Conservation (phyloP, 225 moss, liverwort and hornwort species). For the Lunularia cruciata region DNA sequence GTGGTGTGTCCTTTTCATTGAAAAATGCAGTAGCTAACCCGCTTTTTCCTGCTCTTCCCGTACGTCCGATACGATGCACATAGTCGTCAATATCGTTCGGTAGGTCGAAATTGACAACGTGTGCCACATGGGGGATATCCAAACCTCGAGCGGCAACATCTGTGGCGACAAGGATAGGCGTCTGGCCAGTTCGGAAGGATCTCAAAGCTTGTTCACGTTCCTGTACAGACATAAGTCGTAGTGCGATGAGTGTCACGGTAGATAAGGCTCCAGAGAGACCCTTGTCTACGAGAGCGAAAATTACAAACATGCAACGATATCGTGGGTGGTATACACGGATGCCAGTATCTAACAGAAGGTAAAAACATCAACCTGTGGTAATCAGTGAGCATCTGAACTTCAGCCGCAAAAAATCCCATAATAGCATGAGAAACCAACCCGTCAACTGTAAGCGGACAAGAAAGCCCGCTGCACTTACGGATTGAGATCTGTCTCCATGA, state of each 20-base stretch:
- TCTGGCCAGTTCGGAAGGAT: conserved; percentile 85
- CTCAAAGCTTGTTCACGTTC: conserved; percentile 91
- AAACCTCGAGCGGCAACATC: conserved; percentile 92
- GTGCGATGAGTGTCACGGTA: too few species aligned
- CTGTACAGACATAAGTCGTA: conserved; percentile 45
- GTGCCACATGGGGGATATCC: conserved; percentile 96
- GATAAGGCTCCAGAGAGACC: neutral
- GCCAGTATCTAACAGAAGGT: too few species aligned
- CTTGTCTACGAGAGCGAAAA: too few species aligned
- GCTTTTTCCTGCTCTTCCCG: conserved; percentile 92
- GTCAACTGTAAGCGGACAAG: too few species aligned
- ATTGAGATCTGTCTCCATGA: conserved; percentile 90
- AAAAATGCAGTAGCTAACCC: conserved; percentile 95
- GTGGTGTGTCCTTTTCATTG: conserved; percentile 82
- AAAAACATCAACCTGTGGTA: too few species aligned
- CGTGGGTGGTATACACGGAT: too few species aligned
- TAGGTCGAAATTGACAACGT: conserved; percentile 93
- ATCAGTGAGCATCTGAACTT: too few species aligned
- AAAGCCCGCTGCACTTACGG: conserved; percentile 42
- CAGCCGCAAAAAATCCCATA: neutral
- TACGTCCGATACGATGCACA: conserved; percentile 95
- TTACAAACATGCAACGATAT: too few species aligned
- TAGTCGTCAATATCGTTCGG: conserved; percentile 97
- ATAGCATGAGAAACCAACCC: neutral
- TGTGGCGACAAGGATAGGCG: conserved; percentile 92